Conservation (phyloP, 331 rosid genomes). For the Prunus yedoensis region DNA sequence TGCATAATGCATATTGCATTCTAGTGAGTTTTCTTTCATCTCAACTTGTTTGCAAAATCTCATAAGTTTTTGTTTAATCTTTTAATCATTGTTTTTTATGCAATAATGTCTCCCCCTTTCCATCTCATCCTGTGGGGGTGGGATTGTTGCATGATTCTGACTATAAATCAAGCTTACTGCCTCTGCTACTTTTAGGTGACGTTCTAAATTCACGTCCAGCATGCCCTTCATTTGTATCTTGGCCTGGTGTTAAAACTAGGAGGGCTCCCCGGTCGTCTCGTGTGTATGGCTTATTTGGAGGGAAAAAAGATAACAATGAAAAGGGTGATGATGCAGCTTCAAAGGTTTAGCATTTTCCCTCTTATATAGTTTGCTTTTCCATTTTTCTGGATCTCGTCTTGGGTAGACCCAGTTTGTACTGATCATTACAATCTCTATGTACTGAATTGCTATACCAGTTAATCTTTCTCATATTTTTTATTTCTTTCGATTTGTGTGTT, state of each 20-base stretch:
- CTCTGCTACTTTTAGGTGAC: slow-evolving; percentile 16
- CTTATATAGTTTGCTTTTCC: not conserved
- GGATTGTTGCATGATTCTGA: not conserved
- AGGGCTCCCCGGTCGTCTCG: slow-evolving; percentile 12
- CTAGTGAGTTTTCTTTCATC: not conserved
- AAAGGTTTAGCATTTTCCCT: slow-evolving; percentile 15
- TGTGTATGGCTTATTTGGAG: slow-evolving; percentile 28
- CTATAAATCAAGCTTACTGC: not conserved
- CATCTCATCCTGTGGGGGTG: not conserved
- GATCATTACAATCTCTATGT: not conserved
- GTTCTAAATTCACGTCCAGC: slow-evolving; percentile 16
- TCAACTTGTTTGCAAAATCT: not conserved
- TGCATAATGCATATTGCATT: not conserved
- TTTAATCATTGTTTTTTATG: not conserved
- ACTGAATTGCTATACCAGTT: not conserved
- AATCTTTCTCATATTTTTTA: not conserved
- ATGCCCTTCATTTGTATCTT: slow-evolving; percentile 12
- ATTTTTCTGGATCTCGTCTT: not conserved
- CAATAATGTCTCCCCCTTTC: not conserved
- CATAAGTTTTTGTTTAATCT: not conserved
- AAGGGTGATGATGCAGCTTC: slow-evolving; percentile 26
- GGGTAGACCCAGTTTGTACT: not conserved
- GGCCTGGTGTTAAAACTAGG: slow-evolving; percentile 19
- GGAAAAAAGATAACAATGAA: slow-evolving; percentile 23
- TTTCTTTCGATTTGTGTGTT: not conserved